A percentile compares a stretch with the other conserved stretches of the same genome.
Conservation (phyloP, 2,329 filamentous ascomycete species). For the Verticillium nonalfalfae region DNA sequence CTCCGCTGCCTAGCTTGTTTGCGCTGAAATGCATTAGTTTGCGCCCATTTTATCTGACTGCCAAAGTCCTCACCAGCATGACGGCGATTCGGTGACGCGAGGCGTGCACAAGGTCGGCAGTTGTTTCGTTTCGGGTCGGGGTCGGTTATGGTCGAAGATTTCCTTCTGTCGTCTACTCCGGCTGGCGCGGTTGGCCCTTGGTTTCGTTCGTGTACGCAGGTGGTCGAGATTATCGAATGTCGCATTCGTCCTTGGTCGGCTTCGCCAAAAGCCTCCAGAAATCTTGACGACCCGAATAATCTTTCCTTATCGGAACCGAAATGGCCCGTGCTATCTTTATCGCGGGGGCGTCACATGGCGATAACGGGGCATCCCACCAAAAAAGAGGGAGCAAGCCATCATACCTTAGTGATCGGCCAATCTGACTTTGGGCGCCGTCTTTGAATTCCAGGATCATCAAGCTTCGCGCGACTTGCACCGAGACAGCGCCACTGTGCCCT, state of each 20-base stretch:
- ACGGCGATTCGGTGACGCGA: background rate
- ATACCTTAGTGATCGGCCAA: background rate
- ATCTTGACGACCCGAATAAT: background rate
- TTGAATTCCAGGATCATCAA: background rate
- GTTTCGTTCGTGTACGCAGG: background rate
- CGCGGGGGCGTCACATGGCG: background rate
- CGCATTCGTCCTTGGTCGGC: background rate
- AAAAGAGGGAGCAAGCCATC: background rate
- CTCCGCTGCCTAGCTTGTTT: slow-evolving; percentile 34
- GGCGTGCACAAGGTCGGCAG: background rate
- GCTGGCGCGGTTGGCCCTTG: background rate
- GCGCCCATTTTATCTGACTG: background rate
- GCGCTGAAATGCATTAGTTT: slow-evolving; percentile 18
- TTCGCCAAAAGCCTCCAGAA: background rate
- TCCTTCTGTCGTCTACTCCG: background rate
- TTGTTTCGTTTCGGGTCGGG: background rate
- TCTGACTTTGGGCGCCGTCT: background rate
- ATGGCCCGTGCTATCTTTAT: background rate
- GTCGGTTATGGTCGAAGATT: background rate
- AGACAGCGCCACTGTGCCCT: background rate
- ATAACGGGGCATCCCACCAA: slow-evolving; percentile 3
- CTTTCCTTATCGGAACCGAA: background rate
- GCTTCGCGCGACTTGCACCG: background rate
- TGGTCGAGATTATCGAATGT: background rate
- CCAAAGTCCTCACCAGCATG: background rate